A percentile compares a stretch with the other conserved stretches of the same genome.
These are phyloP conservation scores for Talaromyces islandicus DNA, from an alignment of 2,329 filamentous ascomycete genomes.

Conservation along the genomic window DNA sequence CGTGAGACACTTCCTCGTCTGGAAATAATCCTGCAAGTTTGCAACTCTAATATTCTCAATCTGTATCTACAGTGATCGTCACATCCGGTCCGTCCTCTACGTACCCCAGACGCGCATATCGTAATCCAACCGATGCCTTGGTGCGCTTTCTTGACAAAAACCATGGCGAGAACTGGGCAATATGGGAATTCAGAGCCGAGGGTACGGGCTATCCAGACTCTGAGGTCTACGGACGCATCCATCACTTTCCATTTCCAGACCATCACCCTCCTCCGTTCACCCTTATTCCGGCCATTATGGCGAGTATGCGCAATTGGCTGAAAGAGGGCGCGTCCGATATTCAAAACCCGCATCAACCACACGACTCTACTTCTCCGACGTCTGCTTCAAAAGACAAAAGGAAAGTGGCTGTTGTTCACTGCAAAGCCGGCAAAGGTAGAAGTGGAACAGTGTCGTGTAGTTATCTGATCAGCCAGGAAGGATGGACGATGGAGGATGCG, in stretches of 20 bases:
- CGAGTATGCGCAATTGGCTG: constrained; percentile 87
- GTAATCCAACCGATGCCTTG: constrained; percentile 82
- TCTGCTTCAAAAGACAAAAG: constrained; percentile 28
- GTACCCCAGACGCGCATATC: constrained; percentile 86
- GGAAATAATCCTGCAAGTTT: not conserved
- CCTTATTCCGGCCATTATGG: constrained; percentile 82
- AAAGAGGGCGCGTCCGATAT: constrained; percentile 24
- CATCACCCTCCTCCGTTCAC: constrained; percentile 94
- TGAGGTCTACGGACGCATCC: constrained; percentile 76
- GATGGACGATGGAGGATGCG: constrained; percentile 60
- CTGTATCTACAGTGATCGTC: constrained; percentile 43
- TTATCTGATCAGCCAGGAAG: constrained; percentile 84
- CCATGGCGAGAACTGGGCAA: constrained; percentile 79
- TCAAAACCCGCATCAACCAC: constrained; percentile 16
- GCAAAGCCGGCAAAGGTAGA: constrained; percentile 92
- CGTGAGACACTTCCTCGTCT: constrained; percentile 31
- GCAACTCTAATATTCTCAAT: not conserved
- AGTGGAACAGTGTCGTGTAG: constrained; percentile 83
- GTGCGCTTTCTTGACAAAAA: constrained; percentile 82
- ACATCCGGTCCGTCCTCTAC: constrained; percentile 87
- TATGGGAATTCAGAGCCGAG: constrained; percentile 97
- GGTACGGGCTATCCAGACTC: constrained; percentile 92
- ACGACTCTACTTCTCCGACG: not conserved
- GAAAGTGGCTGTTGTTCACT: constrained; percentile 85
- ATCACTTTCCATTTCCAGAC: constrained; percentile 94